Evolutionary conservation across 2,329 filamentous ascomycete species (phyloP).

Genomic region (Nothophaeocryptopus gaeumannii): DNA sequence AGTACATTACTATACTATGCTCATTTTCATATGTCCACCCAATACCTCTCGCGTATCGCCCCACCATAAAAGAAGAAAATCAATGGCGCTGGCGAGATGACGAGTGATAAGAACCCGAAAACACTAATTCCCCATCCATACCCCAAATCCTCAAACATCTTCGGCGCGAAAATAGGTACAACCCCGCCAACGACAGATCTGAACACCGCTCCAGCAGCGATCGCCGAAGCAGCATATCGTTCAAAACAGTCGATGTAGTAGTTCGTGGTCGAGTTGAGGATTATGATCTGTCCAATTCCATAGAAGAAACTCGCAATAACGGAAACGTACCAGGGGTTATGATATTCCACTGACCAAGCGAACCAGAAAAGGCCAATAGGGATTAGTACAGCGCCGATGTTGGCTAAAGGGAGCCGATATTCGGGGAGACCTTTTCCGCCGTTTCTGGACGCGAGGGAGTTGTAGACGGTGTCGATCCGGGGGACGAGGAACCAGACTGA

Average conservation of each 20-base stretch:
- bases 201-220: conserved; percentile 51
- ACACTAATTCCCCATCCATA: conserved; percentile 52
- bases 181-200: conserved; percentile 47
- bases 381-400: conserved; percentile 45
- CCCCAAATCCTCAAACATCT: conserved; percentile 44
- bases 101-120: conserved; percentile 47
- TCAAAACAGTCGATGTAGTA: conserved; percentile 56
- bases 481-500: conserved; percentile 48
- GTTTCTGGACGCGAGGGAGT: conserved; percentile 41
- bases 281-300: conserved; percentile 49
- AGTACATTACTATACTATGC: too few relatives aligned
- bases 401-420: conserved; percentile 46
- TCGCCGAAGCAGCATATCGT: conserved; percentile 50
- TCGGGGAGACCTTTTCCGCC: conserved; percentile 43
- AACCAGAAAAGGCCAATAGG: conserved; percentile 45
- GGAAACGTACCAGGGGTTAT: conserved; percentile 42
- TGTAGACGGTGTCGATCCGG: conserved; percentile 49
- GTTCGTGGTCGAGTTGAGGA: conserved; percentile 54
- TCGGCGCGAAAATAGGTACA: conserved; percentile 46
- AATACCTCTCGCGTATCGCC: conserved; percentile 46
- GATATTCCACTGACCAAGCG: conserved; percentile 44
- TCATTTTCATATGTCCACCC: conserved; percentile 32
- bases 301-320: conserved; percentile 48
- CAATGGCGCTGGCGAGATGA: conserved; percentile 49
- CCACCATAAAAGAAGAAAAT: conserved; percentile 51